Evolutionary conservation across 495 filamentous ascomycete genomes (phyloP), one percentile per base, ranked within the genome.

Genomic region (Neohortaea acidophila): DNA sequence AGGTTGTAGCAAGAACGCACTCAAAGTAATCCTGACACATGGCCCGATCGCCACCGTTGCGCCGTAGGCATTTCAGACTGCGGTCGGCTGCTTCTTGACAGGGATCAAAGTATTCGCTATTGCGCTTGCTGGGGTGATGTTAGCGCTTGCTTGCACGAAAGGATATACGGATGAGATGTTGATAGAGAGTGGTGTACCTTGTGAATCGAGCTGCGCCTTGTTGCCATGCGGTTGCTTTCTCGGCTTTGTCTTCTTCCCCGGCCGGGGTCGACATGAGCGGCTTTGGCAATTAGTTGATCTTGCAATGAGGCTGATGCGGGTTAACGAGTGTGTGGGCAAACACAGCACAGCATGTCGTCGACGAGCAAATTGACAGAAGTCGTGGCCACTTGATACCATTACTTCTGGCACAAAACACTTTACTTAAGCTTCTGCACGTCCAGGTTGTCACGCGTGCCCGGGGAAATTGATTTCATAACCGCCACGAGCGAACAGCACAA

Each of bases 11-110:
- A 21, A 17, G 28, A 12, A 62, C 75, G 62, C 47, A 94, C 86
- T 93, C 80, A 53, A 96, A 96, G 57, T 89, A 96, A 56, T 94
- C 89, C 34, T 61, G 60, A 52, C 87, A 96, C 72, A 94, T 76
- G n/a, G 77, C 68, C 37, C 75, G 70, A 56, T 94, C 84, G 14
- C 73, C 83, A 2, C 62, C 75, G 60, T 96, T 96, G 17, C 87
- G 73, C 48, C 81, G 75, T 58, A 96, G 65, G 60, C 87, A 96
- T 52, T 70, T 74, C 10, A 92, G 70, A 58, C 84, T 93, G 43
- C 72, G 67, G 32, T 73, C 59, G n/a, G 89, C 87, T n/a, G 82
- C 85, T 39, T 91, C 83, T 54, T 94, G 85, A 55, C 87, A 96
- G 11, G 87, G 87, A 52, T 96, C 87, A 51, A 83, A 82, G 60